These are phyloP conservation scores for Panellus pusillus DNA, from an alignment of 768 basidiomycete genomes.

Conservation along the genomic window DNA sequence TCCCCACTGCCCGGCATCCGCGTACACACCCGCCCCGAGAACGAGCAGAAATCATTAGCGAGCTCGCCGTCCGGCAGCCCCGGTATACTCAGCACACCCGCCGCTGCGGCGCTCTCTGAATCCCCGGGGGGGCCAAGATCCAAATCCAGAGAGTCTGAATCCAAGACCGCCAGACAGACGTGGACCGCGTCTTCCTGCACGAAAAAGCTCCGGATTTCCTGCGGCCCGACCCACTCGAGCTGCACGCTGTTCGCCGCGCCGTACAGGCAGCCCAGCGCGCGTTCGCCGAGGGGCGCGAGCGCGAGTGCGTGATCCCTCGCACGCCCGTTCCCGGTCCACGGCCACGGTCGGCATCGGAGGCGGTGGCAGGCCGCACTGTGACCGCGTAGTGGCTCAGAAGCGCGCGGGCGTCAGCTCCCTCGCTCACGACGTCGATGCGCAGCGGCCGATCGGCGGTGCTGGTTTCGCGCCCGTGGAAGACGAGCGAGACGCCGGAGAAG, in stretches of 20 bases:
- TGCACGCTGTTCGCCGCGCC: conserved; percentile 3
- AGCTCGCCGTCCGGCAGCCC: neutral
- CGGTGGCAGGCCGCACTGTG: no score
- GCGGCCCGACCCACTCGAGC: conserved; percentile 10
- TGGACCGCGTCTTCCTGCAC: conserved; percentile 3
- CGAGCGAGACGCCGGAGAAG: conserved; percentile 15
- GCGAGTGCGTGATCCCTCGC: no score
- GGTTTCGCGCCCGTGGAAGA: conserved; percentile 15
- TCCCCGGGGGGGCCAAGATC: no score
- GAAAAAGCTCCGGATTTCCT: conserved; percentile 9
- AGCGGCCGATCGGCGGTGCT: conserved; percentile 7
- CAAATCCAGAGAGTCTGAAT: neutral
- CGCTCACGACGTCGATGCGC: conserved; percentile 12
- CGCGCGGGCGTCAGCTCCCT: neutral
- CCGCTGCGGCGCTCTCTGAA: neutral
- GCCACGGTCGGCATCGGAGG: neutral
- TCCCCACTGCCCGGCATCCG: neutral
- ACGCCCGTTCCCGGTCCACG: neutral
- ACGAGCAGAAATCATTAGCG: conserved; percentile 17
- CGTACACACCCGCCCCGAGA: conserved; percentile 11
- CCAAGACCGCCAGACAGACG: conserved; percentile 7
- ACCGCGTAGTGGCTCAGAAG: conserved; percentile 11
- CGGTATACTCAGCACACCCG: conserved; percentile 6
- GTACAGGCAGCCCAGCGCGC: neutral
- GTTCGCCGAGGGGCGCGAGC: conserved; percentile 10